These are phyloP conservation scores for Cordyceps militaris DNA, from an alignment of 2,329 filamentous ascomycete species.

Conservation along the genomic window DNA sequence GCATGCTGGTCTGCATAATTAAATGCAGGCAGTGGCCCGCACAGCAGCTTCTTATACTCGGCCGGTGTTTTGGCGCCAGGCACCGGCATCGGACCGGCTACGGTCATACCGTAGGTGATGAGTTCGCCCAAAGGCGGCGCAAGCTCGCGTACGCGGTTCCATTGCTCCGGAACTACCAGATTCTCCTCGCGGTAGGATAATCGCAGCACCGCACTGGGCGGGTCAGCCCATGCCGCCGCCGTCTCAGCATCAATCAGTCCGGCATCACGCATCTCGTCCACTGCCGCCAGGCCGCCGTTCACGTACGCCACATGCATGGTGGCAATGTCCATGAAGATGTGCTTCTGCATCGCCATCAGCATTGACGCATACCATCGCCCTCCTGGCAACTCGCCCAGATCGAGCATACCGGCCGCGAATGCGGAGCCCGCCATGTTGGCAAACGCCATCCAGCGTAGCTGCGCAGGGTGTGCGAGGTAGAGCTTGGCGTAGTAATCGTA, in stretches of 20 bases:
- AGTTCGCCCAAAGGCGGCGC: background rate
- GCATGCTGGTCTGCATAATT: background rate
- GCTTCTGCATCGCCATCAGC: slow-evolving; percentile 11
- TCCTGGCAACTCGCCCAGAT: background rate
- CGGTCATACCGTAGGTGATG: slow-evolving; percentile 4
- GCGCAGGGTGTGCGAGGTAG: background rate
- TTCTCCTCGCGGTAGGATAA: slow-evolving; percentile 6
- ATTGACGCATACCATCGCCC: background rate
- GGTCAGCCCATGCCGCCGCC: background rate
- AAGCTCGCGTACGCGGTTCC: background rate
- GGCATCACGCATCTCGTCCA: slow-evolving; percentile 4
- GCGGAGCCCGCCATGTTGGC: slow-evolving; percentile 7
- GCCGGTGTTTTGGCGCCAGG: slow-evolving; percentile 3
- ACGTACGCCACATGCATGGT: slow-evolving; percentile 3
- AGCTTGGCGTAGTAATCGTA: slow-evolving; percentile 7
- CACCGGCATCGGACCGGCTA: slow-evolving; percentile 5
- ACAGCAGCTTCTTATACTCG: slow-evolving; percentile 6
- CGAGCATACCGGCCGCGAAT: slow-evolving; percentile 5
- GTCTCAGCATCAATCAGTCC: background rate
- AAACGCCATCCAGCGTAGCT: slow-evolving; percentile 8
- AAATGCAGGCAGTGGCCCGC: slow-evolving; percentile 4
- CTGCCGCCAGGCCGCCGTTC: background rate
- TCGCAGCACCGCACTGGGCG: background rate
- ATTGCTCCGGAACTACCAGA: background rate
- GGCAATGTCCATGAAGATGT: slow-evolving; percentile 4